Percentiles rank a stretch among this genome's conserved stretches.
These are phyloP conservation scores for Phoma sp. DNA, from an alignment of 2,329 filamentous ascomycete species.

Conservation along the genomic window DNA sequence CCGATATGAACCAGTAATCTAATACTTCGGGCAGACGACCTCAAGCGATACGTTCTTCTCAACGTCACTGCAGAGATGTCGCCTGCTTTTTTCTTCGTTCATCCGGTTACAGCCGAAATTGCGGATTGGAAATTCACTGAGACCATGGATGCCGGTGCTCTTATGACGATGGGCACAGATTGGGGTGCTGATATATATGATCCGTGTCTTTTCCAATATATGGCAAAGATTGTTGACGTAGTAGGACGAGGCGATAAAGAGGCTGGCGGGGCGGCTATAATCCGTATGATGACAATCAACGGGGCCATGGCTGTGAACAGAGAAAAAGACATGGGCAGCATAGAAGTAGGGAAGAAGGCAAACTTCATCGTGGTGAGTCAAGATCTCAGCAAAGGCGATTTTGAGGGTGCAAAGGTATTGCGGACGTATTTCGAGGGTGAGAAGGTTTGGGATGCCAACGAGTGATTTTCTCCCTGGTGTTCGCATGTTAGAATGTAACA, in stretches of 20 bases:
- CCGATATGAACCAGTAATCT: not conserved
- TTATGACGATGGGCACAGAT: slow-evolving; percentile 44
- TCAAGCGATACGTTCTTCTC: slow-evolving; percentile 34
- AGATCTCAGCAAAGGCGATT: slow-evolving; percentile 39
- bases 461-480: not conserved
- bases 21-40: slow-evolving; percentile 27
- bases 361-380: slow-evolving; percentile 43
- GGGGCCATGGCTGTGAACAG: slow-evolving; percentile 39
- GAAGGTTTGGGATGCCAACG: slow-evolving; percentile 13
- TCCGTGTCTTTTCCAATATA: slow-evolving; percentile 23
- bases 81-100: slow-evolving; percentile 36
- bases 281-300: slow-evolving; percentile 36
- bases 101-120: slow-evolving; percentile 18
- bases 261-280: slow-evolving; percentile 22
- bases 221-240: slow-evolving; percentile 20
- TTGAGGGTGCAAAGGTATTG: slow-evolving; percentile 36
- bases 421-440: slow-evolving; percentile 40
- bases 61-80: slow-evolving; percentile 48
- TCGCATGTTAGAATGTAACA: not conserved
- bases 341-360: slow-evolving; percentile 43
- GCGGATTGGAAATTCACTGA: slow-evolving; percentile 37
- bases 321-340: slow-evolving; percentile 37
- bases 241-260: slow-evolving; percentile 19
- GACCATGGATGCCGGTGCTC: slow-evolving; percentile 32
- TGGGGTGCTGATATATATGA: slow-evolving; percentile 27